A percentile compares a stretch with the other conserved stretches of the same genome.
These are phyloP conservation scores for Spathaspora passalidarum DNA, from an alignment of 805 yeast species.

Conservation along the genomic window DNA sequence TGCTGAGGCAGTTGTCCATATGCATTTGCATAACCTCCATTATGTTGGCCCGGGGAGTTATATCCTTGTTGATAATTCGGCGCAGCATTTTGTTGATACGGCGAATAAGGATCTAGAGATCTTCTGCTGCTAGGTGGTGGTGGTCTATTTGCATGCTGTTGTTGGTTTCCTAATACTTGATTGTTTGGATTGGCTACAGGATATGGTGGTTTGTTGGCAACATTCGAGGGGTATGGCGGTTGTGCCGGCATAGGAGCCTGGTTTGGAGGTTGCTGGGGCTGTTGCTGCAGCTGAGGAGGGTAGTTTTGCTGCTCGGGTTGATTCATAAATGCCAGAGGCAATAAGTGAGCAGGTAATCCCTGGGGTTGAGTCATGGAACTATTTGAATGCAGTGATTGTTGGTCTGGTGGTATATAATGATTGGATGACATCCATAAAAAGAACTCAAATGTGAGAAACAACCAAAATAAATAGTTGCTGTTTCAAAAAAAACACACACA, in stretches of 20 bases:
- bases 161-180: neutral
- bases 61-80: neutral
- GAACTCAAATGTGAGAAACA: neutral
- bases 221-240: slow-evolving; percentile 4
- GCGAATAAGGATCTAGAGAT: neutral
- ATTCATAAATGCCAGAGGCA: slow-evolving; percentile 17
- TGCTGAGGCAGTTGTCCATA: neutral
- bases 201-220: neutral
- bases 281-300: slow-evolving; percentile 5
- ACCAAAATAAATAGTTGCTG: neutral
- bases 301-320: slow-evolving; percentile 14
- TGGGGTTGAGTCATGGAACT: slow-evolving; percentile 2
- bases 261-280: slow-evolving; percentile 2
- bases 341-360: slow-evolving; percentile 20
- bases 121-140: neutral
- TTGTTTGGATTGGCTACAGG: neutral
- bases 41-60: neutral
- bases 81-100: neutral
- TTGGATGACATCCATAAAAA: slow-evolving; percentile 2
- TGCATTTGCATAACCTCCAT: neutral
- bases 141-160: neutral
- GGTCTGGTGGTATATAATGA: neutral
- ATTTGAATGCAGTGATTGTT: slow-evolving; percentile 1
- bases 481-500: neutral
- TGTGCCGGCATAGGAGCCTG: slow-evolving; percentile 2